These are phyloP conservation scores for Buxus sempervirens DNA, from an alignment of 164 flowering plant genomes.

Conservation along the genomic window DNA sequence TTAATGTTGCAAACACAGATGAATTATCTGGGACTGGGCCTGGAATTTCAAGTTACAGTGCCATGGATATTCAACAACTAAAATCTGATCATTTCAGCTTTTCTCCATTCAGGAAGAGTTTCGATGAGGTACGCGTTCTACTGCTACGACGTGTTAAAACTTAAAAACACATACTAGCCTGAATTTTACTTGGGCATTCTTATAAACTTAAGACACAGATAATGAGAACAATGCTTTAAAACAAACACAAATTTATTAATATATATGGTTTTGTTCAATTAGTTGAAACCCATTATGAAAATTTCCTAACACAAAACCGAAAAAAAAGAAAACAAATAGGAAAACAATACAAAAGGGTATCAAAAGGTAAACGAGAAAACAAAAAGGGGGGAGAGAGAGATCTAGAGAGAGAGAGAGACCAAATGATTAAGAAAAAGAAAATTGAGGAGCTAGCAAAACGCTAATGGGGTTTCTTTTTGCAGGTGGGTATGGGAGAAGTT, in stretches of 20 bases:
- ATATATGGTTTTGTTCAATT: too few relatives aligned
- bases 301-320: background rate
- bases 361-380: background rate
- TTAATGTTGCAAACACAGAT: slow-evolving; percentile 36
- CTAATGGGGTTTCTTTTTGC: slow-evolving; percentile 9
- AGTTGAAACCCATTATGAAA: too few relatives aligned
- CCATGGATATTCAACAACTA: slow-evolving; percentile 69
- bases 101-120: slow-evolving; percentile 36
- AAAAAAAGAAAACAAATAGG: background rate
- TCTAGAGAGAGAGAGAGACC: background rate
- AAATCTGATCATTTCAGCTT: slow-evolving; percentile 73
- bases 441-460: slow-evolving; percentile 17
- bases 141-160: background rate
- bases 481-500: slow-evolving; percentile 64
- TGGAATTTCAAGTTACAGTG: slow-evolving; percentile 38
- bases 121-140: slow-evolving; percentile 45
- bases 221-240: too few relatives aligned
- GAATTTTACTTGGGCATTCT: background rate
- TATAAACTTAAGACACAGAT: background rate
- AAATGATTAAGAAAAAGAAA: background rate
- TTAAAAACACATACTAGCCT: background rate
- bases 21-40: slow-evolving; percentile 32
- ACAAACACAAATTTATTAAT: too few relatives aligned
- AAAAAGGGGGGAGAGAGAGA: background rate
- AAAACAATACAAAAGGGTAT: too few relatives aligned